Conservation (phyloP, 768 basidiomycete genomes). For the Kwoniella mangroviensis region DNA sequence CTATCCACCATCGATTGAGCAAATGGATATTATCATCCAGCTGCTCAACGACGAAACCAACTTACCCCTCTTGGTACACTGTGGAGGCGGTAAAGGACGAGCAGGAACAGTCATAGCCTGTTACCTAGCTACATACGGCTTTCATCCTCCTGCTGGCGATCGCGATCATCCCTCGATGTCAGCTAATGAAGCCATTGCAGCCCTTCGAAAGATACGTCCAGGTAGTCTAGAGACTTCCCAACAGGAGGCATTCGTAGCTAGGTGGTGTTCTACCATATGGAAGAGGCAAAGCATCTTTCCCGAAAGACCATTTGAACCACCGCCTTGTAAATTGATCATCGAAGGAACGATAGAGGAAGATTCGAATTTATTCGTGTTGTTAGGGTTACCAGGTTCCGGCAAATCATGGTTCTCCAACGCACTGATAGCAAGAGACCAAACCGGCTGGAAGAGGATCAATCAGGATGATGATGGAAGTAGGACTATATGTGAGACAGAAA, state of each 20-base stretch:
- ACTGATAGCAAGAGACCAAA: neutral
- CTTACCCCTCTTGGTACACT: neutral
- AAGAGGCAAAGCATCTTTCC: conserved; percentile 2
- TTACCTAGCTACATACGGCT: conserved; percentile 2
- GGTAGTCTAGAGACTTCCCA: neutral
- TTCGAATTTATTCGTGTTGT: neutral
- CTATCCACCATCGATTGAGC: neutral
- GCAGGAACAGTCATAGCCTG: conserved; percentile 3
- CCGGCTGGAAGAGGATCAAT: neutral
- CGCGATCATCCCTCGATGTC: neutral
- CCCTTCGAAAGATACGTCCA: neutral
- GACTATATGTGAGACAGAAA: neutral
- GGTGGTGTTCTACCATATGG: conserved; percentile 1
- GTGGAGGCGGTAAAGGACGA: neutral
- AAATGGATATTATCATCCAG: conserved; percentile 1
- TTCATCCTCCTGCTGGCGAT: neutral
- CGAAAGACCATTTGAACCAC: neutral
- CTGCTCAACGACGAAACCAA: neutral
- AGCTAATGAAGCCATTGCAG: neutral
- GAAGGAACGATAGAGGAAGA: neutral
- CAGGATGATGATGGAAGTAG: conserved; percentile 4
- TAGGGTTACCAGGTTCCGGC: conserved; percentile 2
- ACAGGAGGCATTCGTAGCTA: neutral
- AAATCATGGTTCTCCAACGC: conserved; percentile 8
- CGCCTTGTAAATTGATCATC: neutral